Base-by-base conservation (phyloP, 192 early-diverging fungal genomes). In the Glomus cerebriforme region DNA sequence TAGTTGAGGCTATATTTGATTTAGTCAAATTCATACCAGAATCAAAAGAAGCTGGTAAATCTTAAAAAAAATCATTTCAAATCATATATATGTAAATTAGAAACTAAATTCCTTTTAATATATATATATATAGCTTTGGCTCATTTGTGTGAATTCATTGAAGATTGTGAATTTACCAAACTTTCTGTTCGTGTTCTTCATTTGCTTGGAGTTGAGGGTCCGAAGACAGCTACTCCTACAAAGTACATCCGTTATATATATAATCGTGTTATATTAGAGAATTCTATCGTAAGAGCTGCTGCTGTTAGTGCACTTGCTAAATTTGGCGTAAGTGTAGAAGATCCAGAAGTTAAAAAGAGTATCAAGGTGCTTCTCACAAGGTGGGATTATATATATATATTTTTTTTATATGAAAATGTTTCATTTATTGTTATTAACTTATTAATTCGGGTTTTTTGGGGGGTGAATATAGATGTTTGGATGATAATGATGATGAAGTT, bases 191-290 rank as follows among this genome's bases (percentile, higher is more conserved):
- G 97, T 65, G 95, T 98, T 77, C 86, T 99, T 68, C 94, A 98
- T 86, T 87, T 99, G 54, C 87, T 99, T 43, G 98, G 98, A 67
- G 86, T 93, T 7, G 96, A 98, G 81, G 97, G 98, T 1, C 98
- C 98, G 24, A 92, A 91, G 79, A 96, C 95, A 17, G 79, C 89
- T n/a, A 93, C 92, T 26, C 97, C 98, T 24, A 93, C 94, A 15
- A 95, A 97, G 83, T 99, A 95, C 83, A 97, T 99, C 81, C 90
- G 96, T n/a, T 98, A 98, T 82, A 99, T 99, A 78, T 99, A 99
- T 90, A 99, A 99, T 87, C 91, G 98, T 12, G 95, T 99, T 47
- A 98, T 99, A 79, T 88, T 99, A 63, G 98, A 99, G 78, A 98
- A 96, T 80, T 93, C 96, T 3, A 95, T 95, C 81, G 96, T 99